Conservation (phyloP, 495 filamentous ascomycete species). For the Haplographium delicatum region DNA sequence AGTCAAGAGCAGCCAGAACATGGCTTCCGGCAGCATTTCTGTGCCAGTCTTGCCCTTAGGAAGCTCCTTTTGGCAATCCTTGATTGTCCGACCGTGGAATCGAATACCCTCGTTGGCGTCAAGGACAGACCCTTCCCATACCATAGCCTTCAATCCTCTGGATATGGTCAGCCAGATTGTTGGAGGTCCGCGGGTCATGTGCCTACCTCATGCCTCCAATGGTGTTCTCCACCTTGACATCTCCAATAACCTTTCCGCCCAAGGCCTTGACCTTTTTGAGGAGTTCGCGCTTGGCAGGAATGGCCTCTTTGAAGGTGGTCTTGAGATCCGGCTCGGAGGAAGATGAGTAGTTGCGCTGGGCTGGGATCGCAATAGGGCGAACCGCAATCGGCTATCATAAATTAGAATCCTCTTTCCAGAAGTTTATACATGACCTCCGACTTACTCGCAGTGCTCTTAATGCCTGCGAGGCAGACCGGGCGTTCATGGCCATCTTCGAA, state of each 20-base stretch:
- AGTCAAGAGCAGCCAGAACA: constrained; percentile 98
- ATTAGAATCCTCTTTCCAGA: not conserved
- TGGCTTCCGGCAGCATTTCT: constrained; percentile 98
- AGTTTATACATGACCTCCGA: not conserved
- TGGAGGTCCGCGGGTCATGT: not conserved
- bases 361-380: constrained; percentile 24
- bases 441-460: constrained; percentile 50
- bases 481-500: constrained; percentile 44
- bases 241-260: constrained; percentile 76
- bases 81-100: constrained; percentile 96
- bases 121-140: constrained; percentile 97
- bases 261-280: constrained; percentile 86
- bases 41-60: constrained; percentile 90
- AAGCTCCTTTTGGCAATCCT: constrained; percentile 90
- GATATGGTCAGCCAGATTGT: constrained; percentile 11
- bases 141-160: constrained; percentile 88
- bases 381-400: constrained; percentile 30
- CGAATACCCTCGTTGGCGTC: constrained; percentile 96
- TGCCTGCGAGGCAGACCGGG: constrained; percentile 42
- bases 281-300: constrained; percentile 88
- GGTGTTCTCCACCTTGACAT: constrained; percentile 89
- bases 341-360: constrained; percentile 54
- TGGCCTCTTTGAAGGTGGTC: constrained; percentile 69
- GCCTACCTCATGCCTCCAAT: constrained; percentile 87
- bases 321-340: constrained; percentile 84